phyloP scores from a whole-genome alignment of 768 basidiomycete genomes.

The Tylopilus intermedius region DNA sequence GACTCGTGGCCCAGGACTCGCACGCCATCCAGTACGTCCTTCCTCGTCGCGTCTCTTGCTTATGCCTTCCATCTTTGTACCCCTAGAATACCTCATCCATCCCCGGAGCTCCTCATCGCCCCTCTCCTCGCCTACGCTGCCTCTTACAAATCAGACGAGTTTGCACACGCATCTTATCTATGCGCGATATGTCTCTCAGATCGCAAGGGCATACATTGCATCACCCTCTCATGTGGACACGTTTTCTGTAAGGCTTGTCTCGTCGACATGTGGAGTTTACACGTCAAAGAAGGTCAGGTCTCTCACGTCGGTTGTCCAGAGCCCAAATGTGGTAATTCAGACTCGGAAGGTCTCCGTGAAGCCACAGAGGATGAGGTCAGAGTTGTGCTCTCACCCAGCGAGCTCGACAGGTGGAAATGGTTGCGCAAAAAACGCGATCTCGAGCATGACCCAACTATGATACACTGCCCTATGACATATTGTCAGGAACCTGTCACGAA shows the following conservation, averaged over 20 bases:
- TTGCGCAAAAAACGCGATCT: slow-evolving; percentile 64
- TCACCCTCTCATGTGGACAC: slow-evolving; percentile 67
- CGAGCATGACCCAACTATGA: slow-evolving; percentile 75
- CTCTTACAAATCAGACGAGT: slow-evolving; percentile 44
- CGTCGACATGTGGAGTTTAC: slow-evolving; percentile 75
- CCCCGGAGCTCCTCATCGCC: slow-evolving; percentile 48
- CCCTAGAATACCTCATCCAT: slow-evolving; percentile 45
- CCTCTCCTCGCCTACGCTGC: slow-evolving; percentile 48
- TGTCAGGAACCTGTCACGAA: slow-evolving; percentile 79
- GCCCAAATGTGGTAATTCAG: slow-evolving; percentile 64
- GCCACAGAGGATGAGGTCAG: slow-evolving; percentile 70
- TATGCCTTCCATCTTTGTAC: neutral
- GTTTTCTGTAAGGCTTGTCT: slow-evolving; percentile 83
- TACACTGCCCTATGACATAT: slow-evolving; percentile 73
- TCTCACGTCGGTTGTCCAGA: slow-evolving; percentile 77
- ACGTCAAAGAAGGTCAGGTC: slow-evolving; percentile 76
- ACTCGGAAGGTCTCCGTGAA: slow-evolving; percentile 32
- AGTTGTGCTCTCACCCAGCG: slow-evolving; percentile 60
- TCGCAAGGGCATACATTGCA: slow-evolving; percentile 70
- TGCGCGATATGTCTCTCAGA: slow-evolving; percentile 76
- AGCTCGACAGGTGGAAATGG: slow-evolving; percentile 72
- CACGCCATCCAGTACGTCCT: slow-evolving; percentile 27
- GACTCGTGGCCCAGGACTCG: slow-evolving; percentile 32
- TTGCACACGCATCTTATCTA: slow-evolving; percentile 58
- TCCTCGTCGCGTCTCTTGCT: slow-evolving; percentile 27